Base-by-base conservation (phyloP, 208 protist genomes). In the Trypanosoma mega region DNA sequence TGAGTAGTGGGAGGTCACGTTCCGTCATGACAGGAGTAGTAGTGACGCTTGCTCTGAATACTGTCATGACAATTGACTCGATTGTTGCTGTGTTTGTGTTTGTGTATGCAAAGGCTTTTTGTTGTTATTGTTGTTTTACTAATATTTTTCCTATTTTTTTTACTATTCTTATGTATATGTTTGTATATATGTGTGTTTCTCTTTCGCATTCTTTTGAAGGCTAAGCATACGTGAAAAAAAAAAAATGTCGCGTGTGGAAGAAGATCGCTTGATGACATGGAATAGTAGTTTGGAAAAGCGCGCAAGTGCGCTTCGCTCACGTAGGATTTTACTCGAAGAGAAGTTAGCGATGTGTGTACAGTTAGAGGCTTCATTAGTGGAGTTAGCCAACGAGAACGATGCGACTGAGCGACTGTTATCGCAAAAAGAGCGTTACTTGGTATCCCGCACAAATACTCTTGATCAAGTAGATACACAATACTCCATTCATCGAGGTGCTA, bases 381-480 rank as follows among this genome's bases (percentile, higher is more conserved):
- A 78, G 29, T 60, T 85, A 58, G 46, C 54, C 27, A 71, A 61
- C 30, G 74, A 78, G 56, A 78, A 78, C 57, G 46, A 70, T 12
- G 62, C 57, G 4, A 65, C 71, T 23, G 59, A 60, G n/a, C 62
- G 63, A 30, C 23, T 63, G 11, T 51, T 74, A 34, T 14, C 47
- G 11, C 68, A 68, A 29, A 68, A 60, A 20, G 66, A 68, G n/a
- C 57, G 55, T 14, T 63, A 69, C 18, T 41, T 81, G 6, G 50
- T 43, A 2, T 64, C 76, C 31, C 45, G 58, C 1, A 63, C 49
- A 23, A 5, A 11, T 27, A 52, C 68, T n/a, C 46, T 74, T 31
- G 51, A 68, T 9, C 31, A 68, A 58, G 37, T 36, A 23, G 44
- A 46, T 59, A 46, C 29, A 23, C 46, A 68, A 30, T 34, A 34